Evolutionary conservation across 2,329 filamentous ascomycete species (phyloP).

Genomic region (Aspergillus eucalypticola): DNA sequence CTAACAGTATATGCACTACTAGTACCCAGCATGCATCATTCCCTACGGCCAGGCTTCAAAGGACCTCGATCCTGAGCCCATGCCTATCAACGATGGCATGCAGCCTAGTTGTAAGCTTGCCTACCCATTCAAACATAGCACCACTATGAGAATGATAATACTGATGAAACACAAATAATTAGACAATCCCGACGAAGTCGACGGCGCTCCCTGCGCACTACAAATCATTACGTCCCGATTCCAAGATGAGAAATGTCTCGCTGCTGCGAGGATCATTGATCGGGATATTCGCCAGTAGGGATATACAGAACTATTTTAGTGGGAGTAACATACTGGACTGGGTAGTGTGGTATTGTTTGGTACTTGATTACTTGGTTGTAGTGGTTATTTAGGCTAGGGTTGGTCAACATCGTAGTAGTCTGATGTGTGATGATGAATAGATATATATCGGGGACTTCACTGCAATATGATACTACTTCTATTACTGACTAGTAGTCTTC

Average conservation of each 20-base stretch:
- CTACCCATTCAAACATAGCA: too few species aligned
- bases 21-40: constrained; percentile 56
- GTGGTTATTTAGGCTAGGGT: too few species aligned
- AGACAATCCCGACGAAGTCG: constrained; percentile 45
- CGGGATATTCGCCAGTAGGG: constrained; percentile 15
- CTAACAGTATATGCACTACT: neutral
- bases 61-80: constrained; percentile 38
- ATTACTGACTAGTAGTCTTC: too few species aligned
- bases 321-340: too few species aligned
- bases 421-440: too few species aligned
- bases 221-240: constrained; percentile 51
- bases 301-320: neutral
- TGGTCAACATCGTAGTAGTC: too few species aligned
- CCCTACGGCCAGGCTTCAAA: constrained; percentile 48
- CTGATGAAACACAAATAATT: constrained; percentile 33
- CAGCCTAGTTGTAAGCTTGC: constrained; percentile 27
- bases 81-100: constrained; percentile 31
- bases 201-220: constrained; percentile 50
- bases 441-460: too few species aligned
- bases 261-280: constrained; percentile 34
- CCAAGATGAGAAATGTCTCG: constrained; percentile 51
- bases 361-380: too few species aligned
- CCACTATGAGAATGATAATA: neutral
- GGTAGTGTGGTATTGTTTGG: too few species aligned
- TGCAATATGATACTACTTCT: too few species aligned